These are phyloP conservation scores for Leccinum barrowsii DNA, from an alignment of 768 basidiomycete species.

Conservation along the genomic window DNA sequence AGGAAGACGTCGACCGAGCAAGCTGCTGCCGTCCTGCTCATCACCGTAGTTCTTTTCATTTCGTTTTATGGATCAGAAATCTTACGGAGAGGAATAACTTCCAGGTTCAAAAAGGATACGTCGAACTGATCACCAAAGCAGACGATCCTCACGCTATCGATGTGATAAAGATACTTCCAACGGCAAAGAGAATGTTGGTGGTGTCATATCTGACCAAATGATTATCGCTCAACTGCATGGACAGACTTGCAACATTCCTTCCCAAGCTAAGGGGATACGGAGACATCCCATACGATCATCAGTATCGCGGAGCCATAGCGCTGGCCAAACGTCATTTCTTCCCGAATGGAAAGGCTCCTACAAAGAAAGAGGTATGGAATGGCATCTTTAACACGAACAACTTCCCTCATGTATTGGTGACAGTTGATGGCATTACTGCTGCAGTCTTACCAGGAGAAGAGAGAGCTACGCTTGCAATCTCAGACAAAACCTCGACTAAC, in stretches of 20 bases:
- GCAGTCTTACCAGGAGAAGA: slow-evolving; percentile 24
- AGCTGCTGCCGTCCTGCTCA: slow-evolving; percentile 24
- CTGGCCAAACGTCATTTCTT: slow-evolving; percentile 28
- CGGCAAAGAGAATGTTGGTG: slow-evolving; percentile 22
- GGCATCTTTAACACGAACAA: not conserved
- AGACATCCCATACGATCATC: slow-evolving; percentile 23
- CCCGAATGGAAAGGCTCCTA: slow-evolving; percentile 19
- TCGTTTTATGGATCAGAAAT: no score
- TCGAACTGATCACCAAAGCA: slow-evolving; percentile 17
- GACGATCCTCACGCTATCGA: slow-evolving; percentile 16
- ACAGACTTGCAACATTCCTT: slow-evolving; percentile 26
- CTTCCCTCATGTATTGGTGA: not conserved
- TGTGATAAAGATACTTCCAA: slow-evolving; percentile 24
- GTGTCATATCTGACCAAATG: not conserved
- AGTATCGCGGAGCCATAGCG: slow-evolving; percentile 28
- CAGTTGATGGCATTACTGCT: slow-evolving; percentile 25
- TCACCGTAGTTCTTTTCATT: slow-evolving; percentile 12
- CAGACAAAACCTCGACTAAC: slow-evolving; percentile 4
- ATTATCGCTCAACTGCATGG: not conserved
- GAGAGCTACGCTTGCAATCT: slow-evolving; percentile 4
- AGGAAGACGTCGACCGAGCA: slow-evolving; percentile 22
- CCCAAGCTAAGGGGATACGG: slow-evolving; percentile 30
- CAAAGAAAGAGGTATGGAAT: slow-evolving; percentile 26
- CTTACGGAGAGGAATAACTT: not conserved
- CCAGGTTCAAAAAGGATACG: slow-evolving; percentile 27